Base-by-base conservation (phyloP, 305 asterid species). In the Fraxinus baroniana region DNA sequence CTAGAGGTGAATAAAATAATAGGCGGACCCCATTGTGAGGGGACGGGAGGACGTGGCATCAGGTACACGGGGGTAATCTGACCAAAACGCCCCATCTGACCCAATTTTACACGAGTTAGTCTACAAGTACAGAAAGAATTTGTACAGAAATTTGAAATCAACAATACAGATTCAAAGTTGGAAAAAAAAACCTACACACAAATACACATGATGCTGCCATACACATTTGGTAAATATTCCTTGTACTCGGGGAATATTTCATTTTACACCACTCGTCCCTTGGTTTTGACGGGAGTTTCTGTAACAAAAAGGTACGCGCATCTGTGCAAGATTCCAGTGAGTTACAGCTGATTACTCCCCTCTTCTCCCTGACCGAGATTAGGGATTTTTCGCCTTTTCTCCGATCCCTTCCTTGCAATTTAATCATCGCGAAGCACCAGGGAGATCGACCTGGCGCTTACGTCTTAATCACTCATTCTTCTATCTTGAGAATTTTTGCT, bases 371-470 rank as follows among this genome's bases (percentile, higher is more conserved):
- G 26, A 13, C 46, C 22, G 18, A 52, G 76, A 49, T 22, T 76
- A 44, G 55, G 5, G 55, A 70, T 18, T 35, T 49, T 41, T 66
- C 78, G 22, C 78, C 49, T 81, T 74, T 55, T 32, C 49, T 81
- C 78, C 28, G 80, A 57, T 57, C 60, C 79, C 6, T 74, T 75
- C 37, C 84, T 55, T 74, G 80, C 10, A 8, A 44, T 44, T 72
- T 49, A 37, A 57, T 57, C 28, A 57, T 18, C 68, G 2, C 12
- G 10, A 57, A 60, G 80, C 62, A 74, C 74, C 79, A 73, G 84
- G 79, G 64, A 13, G 52, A 52, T 73, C 60, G 83, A 74, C 84
- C 84, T 37, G 84, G 71, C 57, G 73, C 76, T 64, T 49, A 49
- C 60, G 60, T 18, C 71, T 37, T 52, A 20, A 7, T 57, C 55